Base-by-base conservation (phyloP, 2,329 filamentous ascomycete genomes). In the Shiraia sp. region DNA sequence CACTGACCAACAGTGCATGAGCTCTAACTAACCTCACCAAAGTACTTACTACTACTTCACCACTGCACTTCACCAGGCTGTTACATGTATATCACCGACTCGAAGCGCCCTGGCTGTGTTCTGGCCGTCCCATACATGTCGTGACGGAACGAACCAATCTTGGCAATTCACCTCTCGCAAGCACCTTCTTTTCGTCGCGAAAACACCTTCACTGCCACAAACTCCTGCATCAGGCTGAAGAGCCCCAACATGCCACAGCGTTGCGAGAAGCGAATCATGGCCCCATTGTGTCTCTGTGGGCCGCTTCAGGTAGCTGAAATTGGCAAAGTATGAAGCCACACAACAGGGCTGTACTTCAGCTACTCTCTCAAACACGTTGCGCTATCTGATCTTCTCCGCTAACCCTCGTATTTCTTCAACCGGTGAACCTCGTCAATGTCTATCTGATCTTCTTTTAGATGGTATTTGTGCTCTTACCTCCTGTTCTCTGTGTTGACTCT, bases 251-350 rank as follows among this genome's bases (percentile, higher is more conserved):
- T 34, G 42, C 32, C 29, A 29, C 26, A 37, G 26, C 19, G 16
- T 25, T 46, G 46, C 39, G 51, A 36, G 30, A 31, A 8, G 30
- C 26, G 27, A 36, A 31, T 19, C 30, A 23, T 49, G 28, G 46
- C 40, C 46, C 30, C 40, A 42, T 43, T 40, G 36, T 2, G 25
- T 16, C 31, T 17, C 27, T 39, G 33, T 31, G 40, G 30, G 22
- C 33, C 49, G 51, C 51, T 47, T 50, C 41, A 39, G 32, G 7
- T 36, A 33, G 27, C 59, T 59, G 30, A 23, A 59, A 47, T 13
- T 14, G 51, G 59, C 31, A 52, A 42, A 55, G 49, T 43, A 44
- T 42, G 41, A 54, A 56, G 54, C 55, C 59, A 62, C 57, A 36
- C 16, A 17, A 33, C 52, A 53, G 49, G 55, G 54, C 59, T 51